Conservation (phyloP, 495 filamentous ascomycete genomes). For the Pyronema omphalodes region DNA sequence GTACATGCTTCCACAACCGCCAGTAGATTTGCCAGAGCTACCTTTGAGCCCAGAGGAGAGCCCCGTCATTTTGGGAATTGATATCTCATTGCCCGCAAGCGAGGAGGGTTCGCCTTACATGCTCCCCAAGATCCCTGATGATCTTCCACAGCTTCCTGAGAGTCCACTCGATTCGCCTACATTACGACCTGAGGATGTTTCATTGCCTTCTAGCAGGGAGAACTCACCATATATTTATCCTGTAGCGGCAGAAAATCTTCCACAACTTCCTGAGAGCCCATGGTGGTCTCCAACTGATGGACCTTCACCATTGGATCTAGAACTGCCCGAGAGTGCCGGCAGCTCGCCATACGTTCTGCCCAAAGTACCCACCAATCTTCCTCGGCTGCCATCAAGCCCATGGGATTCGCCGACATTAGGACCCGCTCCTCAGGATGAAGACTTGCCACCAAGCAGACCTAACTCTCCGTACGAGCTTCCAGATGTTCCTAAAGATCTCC, state of each 20-base stretch:
- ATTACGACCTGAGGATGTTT: background rate
- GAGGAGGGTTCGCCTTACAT: background rate
- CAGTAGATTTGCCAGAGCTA: slow-evolving; percentile 5
- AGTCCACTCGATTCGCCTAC: background rate
- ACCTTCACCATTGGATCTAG: background rate
- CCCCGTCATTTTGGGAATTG: background rate
- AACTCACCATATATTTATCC: slow-evolving; percentile 4
- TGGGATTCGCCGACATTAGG: slow-evolving; percentile 2
- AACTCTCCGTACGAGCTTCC: background rate
- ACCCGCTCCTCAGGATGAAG: background rate
- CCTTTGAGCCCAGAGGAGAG: slow-evolving; percentile 1
- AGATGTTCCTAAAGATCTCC: background rate
- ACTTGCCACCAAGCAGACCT: background rate
- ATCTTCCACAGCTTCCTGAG: background rate
- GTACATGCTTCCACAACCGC: background rate
- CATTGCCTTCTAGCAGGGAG: slow-evolving; percentile 2
- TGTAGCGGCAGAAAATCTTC: background rate
- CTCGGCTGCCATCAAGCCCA: background rate
- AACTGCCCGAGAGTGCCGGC: slow-evolving; percentile 3
- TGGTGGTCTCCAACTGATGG: slow-evolving; percentile 3
- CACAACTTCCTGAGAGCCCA: background rate
- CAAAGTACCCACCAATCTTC: background rate
- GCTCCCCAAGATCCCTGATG: background rate
- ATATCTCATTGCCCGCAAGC: background rate
- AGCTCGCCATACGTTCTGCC: slow-evolving; percentile 7